Evolutionary conservation across 257 asterid genomes (phyloP).

Genomic region (Primulina huaijiensis): DNA sequence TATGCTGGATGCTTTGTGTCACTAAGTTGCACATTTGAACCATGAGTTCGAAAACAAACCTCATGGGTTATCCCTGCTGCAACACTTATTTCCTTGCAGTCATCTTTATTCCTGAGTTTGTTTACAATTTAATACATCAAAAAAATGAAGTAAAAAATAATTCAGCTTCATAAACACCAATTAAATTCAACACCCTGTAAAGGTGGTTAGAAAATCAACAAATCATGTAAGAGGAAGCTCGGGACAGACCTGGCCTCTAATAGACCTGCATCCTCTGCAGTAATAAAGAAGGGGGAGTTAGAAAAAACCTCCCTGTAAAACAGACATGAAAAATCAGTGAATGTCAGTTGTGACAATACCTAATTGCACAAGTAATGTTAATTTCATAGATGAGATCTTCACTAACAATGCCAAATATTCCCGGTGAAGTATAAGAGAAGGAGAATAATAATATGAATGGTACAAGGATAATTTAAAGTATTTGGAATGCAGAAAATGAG

Average conservation of each 20-base stretch:
- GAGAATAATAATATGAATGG: not conserved
- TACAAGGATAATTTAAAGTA: too few species aligned
- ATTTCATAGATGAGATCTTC: slow-evolving; percentile 9
- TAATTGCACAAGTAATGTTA: slow-evolving; percentile 14
- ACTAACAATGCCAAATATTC: not conserved
- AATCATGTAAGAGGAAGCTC: slow-evolving; percentile 22
- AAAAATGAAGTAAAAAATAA: slow-evolving; percentile 12
- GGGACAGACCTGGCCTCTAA: slow-evolving; percentile 57
- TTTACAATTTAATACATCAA: slow-evolving; percentile 15
- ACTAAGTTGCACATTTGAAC: slow-evolving; percentile 16
- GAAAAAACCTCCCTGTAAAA: slow-evolving; percentile 75
- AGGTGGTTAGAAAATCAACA: slow-evolving; percentile 23
- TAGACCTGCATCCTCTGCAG: slow-evolving; percentile 87
- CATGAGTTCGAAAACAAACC: slow-evolving; percentile 48
- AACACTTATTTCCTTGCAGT: slow-evolving; percentile 70
- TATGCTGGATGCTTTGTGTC: slow-evolving; percentile 7
- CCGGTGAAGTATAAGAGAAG: slow-evolving; percentile 9
- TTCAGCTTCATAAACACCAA: not conserved
- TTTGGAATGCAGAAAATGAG: too few species aligned
- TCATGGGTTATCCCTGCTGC: slow-evolving; percentile 77
- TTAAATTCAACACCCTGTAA: not conserved
- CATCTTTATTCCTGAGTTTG: slow-evolving; percentile 62
- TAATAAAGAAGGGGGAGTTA: slow-evolving; percentile 86
- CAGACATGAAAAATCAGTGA: slow-evolving; percentile 20
- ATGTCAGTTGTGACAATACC: slow-evolving; percentile 22